Evolutionary conservation across 495 filamentous ascomycete species (phyloP).

Genomic region (Jackrogersella multiformis): DNA sequence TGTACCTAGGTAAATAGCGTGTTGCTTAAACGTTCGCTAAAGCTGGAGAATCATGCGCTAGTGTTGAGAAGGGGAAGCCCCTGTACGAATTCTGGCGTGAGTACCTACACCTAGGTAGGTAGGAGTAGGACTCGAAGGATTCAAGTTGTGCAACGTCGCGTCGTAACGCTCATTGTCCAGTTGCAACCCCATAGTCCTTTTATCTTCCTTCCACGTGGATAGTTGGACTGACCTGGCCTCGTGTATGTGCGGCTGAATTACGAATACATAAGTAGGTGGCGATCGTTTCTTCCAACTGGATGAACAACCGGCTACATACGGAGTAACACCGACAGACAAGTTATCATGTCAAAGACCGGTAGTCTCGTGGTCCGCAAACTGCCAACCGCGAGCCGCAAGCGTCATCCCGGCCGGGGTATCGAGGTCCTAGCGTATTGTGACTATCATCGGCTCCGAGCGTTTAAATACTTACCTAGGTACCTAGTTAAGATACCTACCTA

Average conservation of each 20-base stretch:
- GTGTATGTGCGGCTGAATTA: slow-evolving; percentile 32
- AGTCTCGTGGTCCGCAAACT: slow-evolving; percentile 15
- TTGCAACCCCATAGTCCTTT: slow-evolving; percentile 16
- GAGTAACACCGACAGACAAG: slow-evolving; percentile 8
- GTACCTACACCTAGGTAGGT: too few species aligned
- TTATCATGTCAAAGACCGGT: slow-evolving; percentile 20
- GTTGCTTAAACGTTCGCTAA: not conserved
- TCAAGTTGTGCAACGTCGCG: slow-evolving; percentile 33
- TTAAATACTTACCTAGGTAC: not conserved
- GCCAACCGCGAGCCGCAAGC: slow-evolving; percentile 16
- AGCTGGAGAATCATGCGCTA: slow-evolving; percentile 11
- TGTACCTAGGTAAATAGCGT: not conserved
- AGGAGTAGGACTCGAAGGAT: slow-evolving; percentile 32
- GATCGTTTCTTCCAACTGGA: slow-evolving; percentile 13
- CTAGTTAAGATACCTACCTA: too few species aligned
- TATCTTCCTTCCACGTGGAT: slow-evolving; percentile 32
- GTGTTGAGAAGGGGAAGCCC: too few species aligned
- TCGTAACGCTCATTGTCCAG: slow-evolving; percentile 24
- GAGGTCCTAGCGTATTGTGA: not conserved
- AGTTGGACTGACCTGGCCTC: slow-evolving; percentile 10
- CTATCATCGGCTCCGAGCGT: slow-evolving; percentile 26
- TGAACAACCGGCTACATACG: slow-evolving; percentile 24
- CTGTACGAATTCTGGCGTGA: slow-evolving; percentile 22
- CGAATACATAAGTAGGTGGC: slow-evolving; percentile 25
- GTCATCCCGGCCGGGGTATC: slow-evolving; percentile 8